phyloP scores from a whole-genome alignment of 768 basidiomycete species.

The Rhodotorula sphaerocarpa region DNA sequence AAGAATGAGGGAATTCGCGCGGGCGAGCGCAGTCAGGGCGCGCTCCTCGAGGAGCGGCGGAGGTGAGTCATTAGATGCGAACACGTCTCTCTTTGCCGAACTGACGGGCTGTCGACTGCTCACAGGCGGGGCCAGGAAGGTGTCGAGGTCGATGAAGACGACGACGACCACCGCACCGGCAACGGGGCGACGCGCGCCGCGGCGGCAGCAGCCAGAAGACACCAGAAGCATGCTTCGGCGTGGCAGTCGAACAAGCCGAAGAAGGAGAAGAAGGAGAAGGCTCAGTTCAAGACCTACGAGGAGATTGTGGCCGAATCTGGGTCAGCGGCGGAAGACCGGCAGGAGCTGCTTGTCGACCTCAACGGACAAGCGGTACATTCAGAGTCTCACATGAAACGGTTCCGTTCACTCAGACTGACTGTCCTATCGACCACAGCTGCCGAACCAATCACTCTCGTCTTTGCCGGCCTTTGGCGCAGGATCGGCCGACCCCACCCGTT shows the following conservation, averaged over 20 bases:
- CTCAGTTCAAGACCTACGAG: conserved; percentile 95
- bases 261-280: conserved; percentile 63
- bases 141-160: conserved; percentile 46
- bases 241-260: conserved; percentile 50
- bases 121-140: conserved; percentile 51
- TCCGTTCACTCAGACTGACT: not conserved
- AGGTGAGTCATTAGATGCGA: conserved; percentile 48
- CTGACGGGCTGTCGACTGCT: not conserved
- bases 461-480: conserved; percentile 54
- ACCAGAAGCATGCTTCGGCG: conserved; percentile 36
- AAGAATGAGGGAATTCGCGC: conserved; percentile 76
- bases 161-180: too few species aligned
- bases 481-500: conserved; percentile 69
- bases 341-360: conserved; percentile 89
- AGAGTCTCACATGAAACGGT: too few species aligned
- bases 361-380: conserved; percentile 75
- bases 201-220: not conserved
- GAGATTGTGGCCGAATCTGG: conserved; percentile 85
- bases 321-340: conserved; percentile 45
- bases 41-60: conserved; percentile 63
- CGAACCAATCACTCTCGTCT: conserved; percentile 67
- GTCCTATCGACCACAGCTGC: conserved; percentile 58
- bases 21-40: conserved; percentile 76
- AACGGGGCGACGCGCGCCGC: conserved; percentile 45
- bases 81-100: too few species aligned